Evolutionary conservation across 495 filamentous ascomycete genomes (phyloP), one percentile per base, ranked within the genome.

Genomic region (Trichoderma asperelloides): DNA sequence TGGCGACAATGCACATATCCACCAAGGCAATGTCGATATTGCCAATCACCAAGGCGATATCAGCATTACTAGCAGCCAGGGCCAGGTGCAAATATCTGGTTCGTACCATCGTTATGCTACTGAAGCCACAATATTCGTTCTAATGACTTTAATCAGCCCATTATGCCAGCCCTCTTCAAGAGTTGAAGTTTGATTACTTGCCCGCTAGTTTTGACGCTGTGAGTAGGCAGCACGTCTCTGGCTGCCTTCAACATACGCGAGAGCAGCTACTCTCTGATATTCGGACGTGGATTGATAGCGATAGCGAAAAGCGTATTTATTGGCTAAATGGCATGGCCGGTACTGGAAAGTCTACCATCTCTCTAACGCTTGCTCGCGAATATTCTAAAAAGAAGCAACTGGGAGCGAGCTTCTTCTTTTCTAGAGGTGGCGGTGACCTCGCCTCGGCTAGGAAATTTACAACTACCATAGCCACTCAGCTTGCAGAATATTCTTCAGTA

Each of bases 361-460:
- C 76, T 8, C 70, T 68, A 15, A 77, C 77, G 15, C 43, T 78
- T 3, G 77, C 77, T 2, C 67, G 68, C 12, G 40, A 41, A 18
- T 66, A 70, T 45, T 64, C 18, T 3, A 21, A 67, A 1, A 40
- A 30, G n/a, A 13, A 47, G 47, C 63, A 65, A n/a, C 71, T 71
- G 15, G 68, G 69, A 28, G 71, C 66, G 0, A 79, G 71, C 68
- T 83, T 82, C 71, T 82, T 84, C 72, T 84, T 84, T 69, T 78
- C 78, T 25, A 74, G 74, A 67, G 76, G 78, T 41, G 75, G 76
- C 41, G 73, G 72, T 0, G 76, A 82, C 49, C 71, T 73, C 39
- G 75, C 71, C 4, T 73, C 71, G 23, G 78, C 77, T 3, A 71
- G 62, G 4, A 76, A 67, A 13, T 73, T 84, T 65, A 73, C 84